A percentile compares a stretch with the other conserved stretches of the same genome.
Conservation (phyloP, 164 flowering plant species). For the Sedum album region DNA sequence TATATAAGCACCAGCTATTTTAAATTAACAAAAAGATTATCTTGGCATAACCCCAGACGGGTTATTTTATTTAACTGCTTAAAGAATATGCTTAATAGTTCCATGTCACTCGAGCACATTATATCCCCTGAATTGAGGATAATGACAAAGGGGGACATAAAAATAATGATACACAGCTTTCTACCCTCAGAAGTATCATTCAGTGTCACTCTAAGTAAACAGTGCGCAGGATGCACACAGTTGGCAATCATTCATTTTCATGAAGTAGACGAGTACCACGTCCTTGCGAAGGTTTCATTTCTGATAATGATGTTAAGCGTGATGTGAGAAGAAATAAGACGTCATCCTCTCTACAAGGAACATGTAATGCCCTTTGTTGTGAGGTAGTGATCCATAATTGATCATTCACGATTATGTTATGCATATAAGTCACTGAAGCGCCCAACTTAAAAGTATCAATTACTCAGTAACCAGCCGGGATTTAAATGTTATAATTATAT, state of each 20-base stretch:
- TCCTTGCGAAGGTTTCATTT: background rate
- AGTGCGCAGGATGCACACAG: slow-evolving; percentile 7
- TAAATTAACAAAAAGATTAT: background rate
- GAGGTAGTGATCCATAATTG: background rate
- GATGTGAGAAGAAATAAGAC: background rate
- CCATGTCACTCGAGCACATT: slow-evolving; percentile 6
- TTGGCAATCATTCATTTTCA: slow-evolving; percentile 13
- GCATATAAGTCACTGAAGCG: background rate
- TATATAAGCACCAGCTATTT: too few species aligned
- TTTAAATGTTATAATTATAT: background rate
- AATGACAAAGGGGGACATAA: slow-evolving; percentile 10
- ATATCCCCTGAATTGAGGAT: slow-evolving; percentile 3
- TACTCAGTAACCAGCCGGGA: background rate
- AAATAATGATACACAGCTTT: slow-evolving; percentile 6
- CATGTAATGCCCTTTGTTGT: background rate
- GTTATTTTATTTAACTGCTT: background rate
- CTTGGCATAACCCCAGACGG: background rate
- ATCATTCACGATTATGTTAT: background rate
- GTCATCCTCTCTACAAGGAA: slow-evolving; percentile 3
- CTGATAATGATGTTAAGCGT: background rate
- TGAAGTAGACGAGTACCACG: slow-evolving; percentile 1
- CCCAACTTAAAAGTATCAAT: background rate
- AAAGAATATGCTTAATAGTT: background rate
- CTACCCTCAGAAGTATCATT: slow-evolving; percentile 10
- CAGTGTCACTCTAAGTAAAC: background rate